Evolutionary conservation across 306 rosid genomes (phyloP).

Genomic region (Cicer judaicum): DNA sequence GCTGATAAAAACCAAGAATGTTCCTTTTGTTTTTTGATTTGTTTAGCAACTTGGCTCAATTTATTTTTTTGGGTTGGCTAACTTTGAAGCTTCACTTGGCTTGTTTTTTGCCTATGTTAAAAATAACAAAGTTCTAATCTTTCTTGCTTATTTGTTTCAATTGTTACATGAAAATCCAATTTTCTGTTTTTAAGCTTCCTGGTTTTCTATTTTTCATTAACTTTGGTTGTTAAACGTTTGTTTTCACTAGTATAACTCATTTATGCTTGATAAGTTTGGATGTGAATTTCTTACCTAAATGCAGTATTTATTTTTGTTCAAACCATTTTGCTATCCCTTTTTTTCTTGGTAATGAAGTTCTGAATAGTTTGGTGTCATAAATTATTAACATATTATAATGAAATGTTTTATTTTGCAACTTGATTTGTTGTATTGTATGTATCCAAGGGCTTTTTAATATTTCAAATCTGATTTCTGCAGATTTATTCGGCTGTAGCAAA

Average conservation of each 20-base stretch:
- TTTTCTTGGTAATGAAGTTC: not conserved
- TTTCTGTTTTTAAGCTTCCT: constrained; percentile 24
- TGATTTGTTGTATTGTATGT: constrained; percentile 27
- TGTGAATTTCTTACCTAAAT: constrained; percentile 45
- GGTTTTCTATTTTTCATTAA: constrained; percentile 28
- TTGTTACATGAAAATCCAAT: constrained; percentile 21
- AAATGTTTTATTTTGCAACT: constrained; percentile 21
- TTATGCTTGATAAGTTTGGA: constrained; percentile 36
- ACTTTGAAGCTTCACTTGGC: constrained; percentile 34
- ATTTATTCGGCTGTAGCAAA: constrained; percentile 36
- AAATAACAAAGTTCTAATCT: constrained; percentile 23
- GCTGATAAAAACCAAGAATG: not conserved
- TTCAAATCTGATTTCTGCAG: constrained; percentile 47
- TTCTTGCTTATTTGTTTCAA: constrained; percentile 24
- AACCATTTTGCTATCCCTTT: not conserved
- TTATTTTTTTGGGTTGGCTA: constrained; percentile 23
- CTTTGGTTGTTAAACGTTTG: constrained; percentile 24
- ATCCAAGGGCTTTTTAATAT: constrained; percentile 20
- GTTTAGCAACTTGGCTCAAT: constrained; percentile 27
- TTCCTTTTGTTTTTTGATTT: not conserved
- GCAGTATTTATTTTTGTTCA: constrained; percentile 7
- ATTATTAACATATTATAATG: not conserved
- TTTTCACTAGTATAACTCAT: constrained; percentile 22
- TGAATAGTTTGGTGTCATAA: constrained; percentile 26
- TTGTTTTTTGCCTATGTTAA: not conserved